Percentiles rank a stretch among this genome's conserved stretches.
phyloP scores from a whole-genome alignment of 192 early-diverging fungal genomes.

The Backusella tarrabulga region DNA sequence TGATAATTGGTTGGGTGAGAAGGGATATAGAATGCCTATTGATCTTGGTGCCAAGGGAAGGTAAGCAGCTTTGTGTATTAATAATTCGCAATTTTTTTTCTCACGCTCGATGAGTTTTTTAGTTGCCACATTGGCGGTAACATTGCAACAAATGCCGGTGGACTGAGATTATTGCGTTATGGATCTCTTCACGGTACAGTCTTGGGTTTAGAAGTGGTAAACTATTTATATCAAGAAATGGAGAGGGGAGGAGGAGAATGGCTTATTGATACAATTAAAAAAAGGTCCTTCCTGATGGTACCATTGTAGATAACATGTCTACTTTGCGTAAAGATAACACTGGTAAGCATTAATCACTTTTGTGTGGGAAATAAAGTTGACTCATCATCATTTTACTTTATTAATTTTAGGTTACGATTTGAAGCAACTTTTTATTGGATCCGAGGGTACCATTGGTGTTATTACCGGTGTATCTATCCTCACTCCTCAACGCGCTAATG shows the following conservation, averaged over 20 bases:
- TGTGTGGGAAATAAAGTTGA: slow-evolving; percentile 7
- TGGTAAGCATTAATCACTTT: slow-evolving; percentile 34
- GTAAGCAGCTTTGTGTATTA: slow-evolving; percentile 1
- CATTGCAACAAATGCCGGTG: slow-evolving; percentile 97
- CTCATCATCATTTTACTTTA: background rate
- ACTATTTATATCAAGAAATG: background rate
- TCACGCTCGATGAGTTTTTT: background rate
- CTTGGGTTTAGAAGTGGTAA: slow-evolving; percentile 87
- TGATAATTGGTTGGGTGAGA: slow-evolving; percentile 82
- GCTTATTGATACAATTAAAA: background rate
- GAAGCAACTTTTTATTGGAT: slow-evolving; percentile 98
- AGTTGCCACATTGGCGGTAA: slow-evolving; percentile 99
- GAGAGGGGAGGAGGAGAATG: background rate
- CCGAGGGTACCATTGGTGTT: slow-evolving; percentile 95
- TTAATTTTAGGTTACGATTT: slow-evolving; percentile 73
- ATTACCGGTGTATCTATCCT: slow-evolving; percentile 92
- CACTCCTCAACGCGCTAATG: slow-evolving; percentile 73
- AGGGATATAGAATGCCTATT: slow-evolving; percentile 89
- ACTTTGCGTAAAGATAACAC: slow-evolving; percentile 97
- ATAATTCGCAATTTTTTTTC: background rate
- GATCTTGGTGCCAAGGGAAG: slow-evolving; percentile 86
- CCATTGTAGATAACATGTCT: slow-evolving; percentile 78
- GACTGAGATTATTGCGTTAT: slow-evolving; percentile 90
- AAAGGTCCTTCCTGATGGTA: slow-evolving; percentile 85
- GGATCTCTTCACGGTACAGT: slow-evolving; percentile 96